A percentile compares a stretch with the other conserved stretches of the same genome.
Evolutionary conservation across 164 flowering plant genomes (phyloP).

Genomic region (Pachysandra terminalis): DNA sequence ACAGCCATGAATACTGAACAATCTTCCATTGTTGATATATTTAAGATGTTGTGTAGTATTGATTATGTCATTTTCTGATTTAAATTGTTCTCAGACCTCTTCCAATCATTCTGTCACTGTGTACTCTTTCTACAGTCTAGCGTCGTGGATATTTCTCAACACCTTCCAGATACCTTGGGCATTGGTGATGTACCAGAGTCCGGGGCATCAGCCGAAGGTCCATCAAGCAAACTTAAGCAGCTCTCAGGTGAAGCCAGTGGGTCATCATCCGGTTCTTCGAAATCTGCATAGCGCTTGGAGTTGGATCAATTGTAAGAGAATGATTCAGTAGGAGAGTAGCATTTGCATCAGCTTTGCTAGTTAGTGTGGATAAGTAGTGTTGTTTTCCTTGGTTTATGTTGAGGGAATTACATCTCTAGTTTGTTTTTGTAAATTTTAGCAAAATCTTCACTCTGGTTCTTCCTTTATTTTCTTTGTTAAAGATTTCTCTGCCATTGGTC

Average conservation of each 20-base stretch:
- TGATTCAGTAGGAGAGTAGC: background rate
- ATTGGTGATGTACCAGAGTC: constrained; percentile 39
- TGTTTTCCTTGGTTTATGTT: background rate
- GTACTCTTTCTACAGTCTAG: constrained; percentile 17
- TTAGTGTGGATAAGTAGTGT: background rate
- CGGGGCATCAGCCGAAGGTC: constrained; percentile 18
- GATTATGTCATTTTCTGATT: no score
- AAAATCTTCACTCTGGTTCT: background rate
- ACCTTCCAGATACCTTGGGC: constrained; percentile 44
- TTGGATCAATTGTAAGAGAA: background rate
- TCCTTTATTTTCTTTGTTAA: background rate
- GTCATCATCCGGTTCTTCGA: constrained; percentile 24
- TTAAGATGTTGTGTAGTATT: no score
- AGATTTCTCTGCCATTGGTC: background rate
- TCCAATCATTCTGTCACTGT: background rate
- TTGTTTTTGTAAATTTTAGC: constrained; percentile 2
- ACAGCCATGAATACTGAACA: no score
- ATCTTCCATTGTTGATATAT: no score
- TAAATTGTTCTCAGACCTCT: background rate
- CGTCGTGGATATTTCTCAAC: constrained; percentile 21
- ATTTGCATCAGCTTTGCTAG: background rate
- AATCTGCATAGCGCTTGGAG: constrained; percentile 7
- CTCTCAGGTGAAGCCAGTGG: constrained; percentile 25
- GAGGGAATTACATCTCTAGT: background rate
- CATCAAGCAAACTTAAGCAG: constrained; percentile 26